Base-by-base conservation (phyloP, 345 rosid genomes). In the Hibiscus trionum region DNA sequence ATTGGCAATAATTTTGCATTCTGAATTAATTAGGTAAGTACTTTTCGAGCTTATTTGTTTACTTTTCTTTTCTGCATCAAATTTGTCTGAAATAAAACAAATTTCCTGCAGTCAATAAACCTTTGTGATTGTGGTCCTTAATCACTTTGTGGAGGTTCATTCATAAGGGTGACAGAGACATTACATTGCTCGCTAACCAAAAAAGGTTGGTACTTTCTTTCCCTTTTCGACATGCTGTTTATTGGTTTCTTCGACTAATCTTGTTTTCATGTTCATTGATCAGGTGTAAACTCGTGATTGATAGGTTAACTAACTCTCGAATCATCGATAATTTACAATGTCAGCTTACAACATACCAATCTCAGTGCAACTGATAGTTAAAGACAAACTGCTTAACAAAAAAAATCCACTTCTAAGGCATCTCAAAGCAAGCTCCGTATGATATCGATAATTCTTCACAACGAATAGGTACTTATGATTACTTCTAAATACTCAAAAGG, bases 141-240 rank as follows among this genome's bases (percentile, higher is more conserved):
- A 84, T 80, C 80, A 75, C 80, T 77, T 86, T 85, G 81, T 83
- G 80, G 79, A 73, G 74, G 75, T 75, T 81, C 83, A 77, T 79
- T 80, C 70, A 78, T 87, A 76, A 76, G 91, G 81, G 83, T 87
- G 92, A 90, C 81, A 59, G 90, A 74, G 97, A 88, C 94, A 77
- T 81, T 82, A 81, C 96, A 52, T 88, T 84, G 83, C 91, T 86
- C 85, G 81, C 82, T 79, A 81, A 80, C 82, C 82, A 35, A 82
- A 79, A 78, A 87, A 87, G 86, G 96, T 90, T 79, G 65, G 85
- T 79, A 77, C 81, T 80, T 77, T 56, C 29, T 21, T 56, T 24
- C 11, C 74, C 84, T 6, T 33, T 56, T 17, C 1, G 11, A 6
- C 64, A 78, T 63, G 69, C 57, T 72, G 68, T 80, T 58, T 73